Conservation (phyloP, 139 green algal genomes). For the Volvox reticuliferus region DNA sequence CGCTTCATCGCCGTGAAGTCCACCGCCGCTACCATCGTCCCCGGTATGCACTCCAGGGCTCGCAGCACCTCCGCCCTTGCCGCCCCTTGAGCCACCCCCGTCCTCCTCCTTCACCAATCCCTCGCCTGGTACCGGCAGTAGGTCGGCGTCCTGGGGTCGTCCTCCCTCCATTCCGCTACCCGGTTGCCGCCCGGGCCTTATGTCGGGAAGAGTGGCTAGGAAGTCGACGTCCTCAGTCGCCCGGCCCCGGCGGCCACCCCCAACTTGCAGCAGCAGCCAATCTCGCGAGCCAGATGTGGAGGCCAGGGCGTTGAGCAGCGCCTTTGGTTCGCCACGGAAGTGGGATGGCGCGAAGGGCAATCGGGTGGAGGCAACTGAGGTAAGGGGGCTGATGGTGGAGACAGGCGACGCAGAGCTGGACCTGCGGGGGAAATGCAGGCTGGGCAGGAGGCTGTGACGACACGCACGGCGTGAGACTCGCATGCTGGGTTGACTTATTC, state of each 20-base stretch:
- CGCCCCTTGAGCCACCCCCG: background rate
- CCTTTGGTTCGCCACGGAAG: background rate
- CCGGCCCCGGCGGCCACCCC: constrained; percentile 40
- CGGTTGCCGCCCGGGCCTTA: background rate
- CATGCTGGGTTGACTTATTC: too few species aligned
- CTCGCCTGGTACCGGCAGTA: background rate
- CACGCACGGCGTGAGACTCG: too few species aligned
- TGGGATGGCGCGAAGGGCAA: too few species aligned
- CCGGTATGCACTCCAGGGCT: too few species aligned
- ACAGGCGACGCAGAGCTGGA: too few species aligned
- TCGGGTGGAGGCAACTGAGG: too few species aligned
- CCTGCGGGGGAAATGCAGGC: too few species aligned
- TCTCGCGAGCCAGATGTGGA: background rate
- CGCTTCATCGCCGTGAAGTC: background rate
- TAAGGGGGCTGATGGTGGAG: too few species aligned
- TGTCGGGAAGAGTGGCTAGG: constrained; percentile 25
- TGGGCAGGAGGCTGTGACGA: too few species aligned
- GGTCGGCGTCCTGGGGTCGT: background rate
- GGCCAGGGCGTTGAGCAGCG: constrained; percentile 13
- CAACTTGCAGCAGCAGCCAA: constrained; percentile 55
- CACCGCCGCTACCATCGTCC: background rate
- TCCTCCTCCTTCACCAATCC: background rate
- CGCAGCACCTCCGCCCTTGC: background rate
- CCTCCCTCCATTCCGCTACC: background rate
- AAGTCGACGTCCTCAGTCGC: constrained; percentile 47